phyloP scores from a whole-genome alignment of 2,329 filamentous ascomycete species.

The Alternaria sp. region DNA sequence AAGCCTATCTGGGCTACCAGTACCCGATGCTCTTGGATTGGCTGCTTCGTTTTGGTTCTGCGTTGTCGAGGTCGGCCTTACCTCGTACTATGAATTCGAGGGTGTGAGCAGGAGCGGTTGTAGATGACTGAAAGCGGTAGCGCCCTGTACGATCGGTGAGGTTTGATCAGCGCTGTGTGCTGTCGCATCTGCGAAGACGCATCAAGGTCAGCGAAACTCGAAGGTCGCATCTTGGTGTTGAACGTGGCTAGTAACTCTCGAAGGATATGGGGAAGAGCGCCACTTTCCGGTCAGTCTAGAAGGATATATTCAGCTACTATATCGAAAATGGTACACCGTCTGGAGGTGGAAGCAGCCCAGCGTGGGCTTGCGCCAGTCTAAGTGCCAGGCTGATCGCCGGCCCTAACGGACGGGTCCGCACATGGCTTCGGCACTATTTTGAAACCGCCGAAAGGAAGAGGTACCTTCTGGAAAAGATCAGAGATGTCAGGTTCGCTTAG shows the following conservation, averaged over 20 bases:
- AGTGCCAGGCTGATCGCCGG: constrained; percentile 18
- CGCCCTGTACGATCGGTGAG: not conserved
- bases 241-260: not conserved
- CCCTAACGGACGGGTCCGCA: constrained; percentile 18
- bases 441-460: constrained; percentile 20
- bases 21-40: not conserved
- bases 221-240: not conserved
- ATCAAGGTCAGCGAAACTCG: not conserved
- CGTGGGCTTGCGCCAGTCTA: constrained; percentile 1
- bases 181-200: not conserved
- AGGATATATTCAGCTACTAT: not conserved
- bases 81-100: not conserved
- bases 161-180: not conserved
- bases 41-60: not conserved
- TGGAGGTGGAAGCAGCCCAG: not conserved
- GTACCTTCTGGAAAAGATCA: constrained; percentile 22
- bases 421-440: constrained; percentile 18
- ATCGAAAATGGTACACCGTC: constrained; percentile 1
- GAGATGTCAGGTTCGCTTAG: constrained; percentile 2
- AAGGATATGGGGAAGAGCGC: not conserved
- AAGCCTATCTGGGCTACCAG: not conserved
- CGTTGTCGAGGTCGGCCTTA: not conserved
- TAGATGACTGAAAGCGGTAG: not conserved
- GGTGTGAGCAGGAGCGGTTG: not conserved
- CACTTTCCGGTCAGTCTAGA: not conserved